Conservation (phyloP, 768 basidiomycete species). For the Phlegmacium glaucopus region DNA sequence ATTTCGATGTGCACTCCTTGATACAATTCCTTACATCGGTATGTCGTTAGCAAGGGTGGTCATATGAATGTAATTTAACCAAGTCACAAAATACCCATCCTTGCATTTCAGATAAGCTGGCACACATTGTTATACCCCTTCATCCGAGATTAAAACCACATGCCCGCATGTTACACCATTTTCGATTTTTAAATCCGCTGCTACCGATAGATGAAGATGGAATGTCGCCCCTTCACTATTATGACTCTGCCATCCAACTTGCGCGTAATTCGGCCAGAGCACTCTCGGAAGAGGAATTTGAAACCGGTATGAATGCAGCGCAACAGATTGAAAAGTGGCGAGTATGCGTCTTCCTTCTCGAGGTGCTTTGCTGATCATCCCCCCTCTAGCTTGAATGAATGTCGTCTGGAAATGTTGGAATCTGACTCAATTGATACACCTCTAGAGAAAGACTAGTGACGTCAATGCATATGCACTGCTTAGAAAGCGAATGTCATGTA, state of each 20-base stretch:
- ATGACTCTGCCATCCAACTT: conserved; percentile 73
- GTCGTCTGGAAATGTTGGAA: conserved; percentile 61
- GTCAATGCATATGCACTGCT: too few species aligned
- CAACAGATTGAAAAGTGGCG: conserved; percentile 61
- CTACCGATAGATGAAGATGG: conserved; percentile 56
- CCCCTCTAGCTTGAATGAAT: conserved; percentile 52
- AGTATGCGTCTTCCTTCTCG: conserved; percentile 15
- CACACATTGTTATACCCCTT: conserved; percentile 69
- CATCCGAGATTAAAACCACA: conserved; percentile 70
- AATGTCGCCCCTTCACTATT: conserved; percentile 69
- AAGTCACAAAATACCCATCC: too few species aligned
- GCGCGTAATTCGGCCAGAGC: conserved; percentile 59
- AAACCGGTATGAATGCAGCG: conserved; percentile 58
- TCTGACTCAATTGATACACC: conserved; percentile 33
- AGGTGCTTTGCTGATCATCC: background rate
- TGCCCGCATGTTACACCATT: conserved; percentile 75
- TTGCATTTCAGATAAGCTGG: conserved; percentile 51
- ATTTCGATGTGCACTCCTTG: conserved; percentile 67
- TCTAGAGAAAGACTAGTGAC: background rate
- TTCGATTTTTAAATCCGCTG: conserved; percentile 71
- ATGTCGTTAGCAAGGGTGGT: conserved; percentile 16
- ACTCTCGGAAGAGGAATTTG: conserved; percentile 66
- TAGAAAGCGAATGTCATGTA: too few species aligned
- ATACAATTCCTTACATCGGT: conserved; percentile 72
- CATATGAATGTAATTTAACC: too few species aligned